A percentile compares a stretch with the other conserved stretches of the same genome.
Conservation (phyloP, 805 yeast species). For the Saturnispora hagleri region DNA sequence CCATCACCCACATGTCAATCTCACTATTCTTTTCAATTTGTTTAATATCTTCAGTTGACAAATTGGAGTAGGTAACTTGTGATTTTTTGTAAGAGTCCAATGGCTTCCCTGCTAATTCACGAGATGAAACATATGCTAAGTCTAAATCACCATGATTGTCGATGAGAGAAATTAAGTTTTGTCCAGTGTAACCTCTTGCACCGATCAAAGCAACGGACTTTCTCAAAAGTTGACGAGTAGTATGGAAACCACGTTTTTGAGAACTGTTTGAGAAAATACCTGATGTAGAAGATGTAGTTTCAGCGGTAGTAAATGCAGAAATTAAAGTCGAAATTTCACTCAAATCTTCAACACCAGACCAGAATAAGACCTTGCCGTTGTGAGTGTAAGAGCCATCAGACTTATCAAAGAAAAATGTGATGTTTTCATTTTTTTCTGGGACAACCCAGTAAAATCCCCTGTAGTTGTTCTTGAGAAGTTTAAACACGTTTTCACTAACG, state of each 20-base stretch:
- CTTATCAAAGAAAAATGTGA: slow-evolving; percentile 84
- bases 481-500: slow-evolving; percentile 90
- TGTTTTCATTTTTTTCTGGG: slow-evolving; percentile 80
- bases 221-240: slow-evolving; percentile 12
- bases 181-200: slow-evolving; percentile 97
- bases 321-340: slow-evolving; percentile 56
- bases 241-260: slow-evolving; percentile 23
- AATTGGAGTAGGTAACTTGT: slow-evolving; percentile 71
- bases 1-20: slow-evolving; percentile 98
- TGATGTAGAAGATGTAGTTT: slow-evolving; percentile 26
- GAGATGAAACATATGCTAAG: slow-evolving; percentile 86
- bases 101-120: slow-evolving; percentile 84
- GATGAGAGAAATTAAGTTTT: slow-evolving; percentile 78
- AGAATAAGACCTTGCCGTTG: slow-evolving; percentile 82
- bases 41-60: slow-evolving; percentile 80
- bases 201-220: slow-evolving; percentile 84
- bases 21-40: slow-evolving; percentile 63
- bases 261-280: slow-evolving; percentile 38
- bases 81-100: slow-evolving; percentile 81
- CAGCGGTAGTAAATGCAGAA: slow-evolving; percentile 35
- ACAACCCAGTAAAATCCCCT: slow-evolving; percentile 77
- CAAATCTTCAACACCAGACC: slow-evolving; percentile 80
- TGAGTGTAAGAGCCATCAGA: slow-evolving; percentile 91
- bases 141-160: slow-evolving; percentile 84
- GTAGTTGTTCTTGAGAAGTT: slow-evolving; percentile 68